These are phyloP conservation scores for sweet orange (Citrus sinensis) DNA, from an alignment of 345 rosid species.

Conservation along the genomic window DVS_A1.0 CM039168.1:6190501-6191000, in stretches of 20 bases:
- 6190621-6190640: background rate
- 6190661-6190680: background rate
- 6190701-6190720: conserved; percentile 53
- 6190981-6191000: conserved; percentile 75
- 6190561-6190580: background rate
- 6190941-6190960: conserved; percentile 95
- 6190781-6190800: conserved; percentile 96
- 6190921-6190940: conserved; percentile 95
- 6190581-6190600: background rate
- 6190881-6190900: conserved; percentile 86
- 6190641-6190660: background rate
- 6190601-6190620: background rate
- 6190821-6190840: background rate
- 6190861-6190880: background rate
- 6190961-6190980: conserved; percentile 80
- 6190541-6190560: background rate
- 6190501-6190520: rapidly evolving
- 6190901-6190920: conserved; percentile 97
- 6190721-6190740: conserved; percentile 94
- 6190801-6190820: background rate
- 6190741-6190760: conserved; percentile 97
- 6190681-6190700: conserved; percentile 34
- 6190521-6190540: background rate
- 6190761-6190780: conserved; percentile 95
- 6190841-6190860: background rate